Conservation (phyloP, 208 protist genomes). For the Phytomonas sp. region DNA sequence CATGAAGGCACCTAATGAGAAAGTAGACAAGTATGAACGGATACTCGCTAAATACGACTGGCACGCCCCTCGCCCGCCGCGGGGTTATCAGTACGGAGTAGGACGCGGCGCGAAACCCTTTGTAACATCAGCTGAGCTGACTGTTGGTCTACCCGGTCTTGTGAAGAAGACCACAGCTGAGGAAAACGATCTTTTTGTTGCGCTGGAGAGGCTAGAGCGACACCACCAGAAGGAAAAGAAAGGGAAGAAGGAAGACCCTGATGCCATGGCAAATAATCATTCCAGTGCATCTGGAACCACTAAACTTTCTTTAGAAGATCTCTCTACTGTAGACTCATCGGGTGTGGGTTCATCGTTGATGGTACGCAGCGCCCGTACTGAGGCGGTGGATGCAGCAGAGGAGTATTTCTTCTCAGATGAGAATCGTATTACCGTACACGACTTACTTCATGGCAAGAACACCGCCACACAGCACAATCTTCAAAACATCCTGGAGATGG, state of each 20-base stretch:
- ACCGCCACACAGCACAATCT: conserved; percentile 30
- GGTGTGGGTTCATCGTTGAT: conserved; percentile 14
- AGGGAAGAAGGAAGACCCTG: background rate
- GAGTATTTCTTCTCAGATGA: conserved; percentile 69
- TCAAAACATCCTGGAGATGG: conserved; percentile 60
- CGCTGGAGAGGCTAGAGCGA: conserved; percentile 51
- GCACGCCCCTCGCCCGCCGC: conserved; percentile 51
- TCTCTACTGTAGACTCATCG: conserved; percentile 21
- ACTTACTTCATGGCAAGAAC: conserved; percentile 37
- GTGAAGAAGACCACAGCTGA: conserved; percentile 24
- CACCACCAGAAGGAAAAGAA: conserved; percentile 11
- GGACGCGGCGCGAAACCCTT: conserved; percentile 75
- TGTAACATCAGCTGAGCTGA: conserved; percentile 68
- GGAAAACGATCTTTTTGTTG: conserved; percentile 40
- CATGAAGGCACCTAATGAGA: conserved; percentile 5
- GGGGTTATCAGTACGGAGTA: conserved; percentile 64
- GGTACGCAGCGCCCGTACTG: conserved; percentile 56
- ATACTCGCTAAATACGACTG: conserved; percentile 70
- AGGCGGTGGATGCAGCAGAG: conserved; percentile 56
- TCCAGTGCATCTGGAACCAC: background rate
- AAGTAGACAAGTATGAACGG: conserved; percentile 65
- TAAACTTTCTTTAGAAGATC: conserved; percentile 42
- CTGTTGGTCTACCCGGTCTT: conserved; percentile 16
- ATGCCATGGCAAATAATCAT: background rate
- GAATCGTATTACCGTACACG: conserved; percentile 46